phyloP scores from a whole-genome alignment of 2,329 filamentous ascomycete genomes.

The Rutstroemia sp. region DNA sequence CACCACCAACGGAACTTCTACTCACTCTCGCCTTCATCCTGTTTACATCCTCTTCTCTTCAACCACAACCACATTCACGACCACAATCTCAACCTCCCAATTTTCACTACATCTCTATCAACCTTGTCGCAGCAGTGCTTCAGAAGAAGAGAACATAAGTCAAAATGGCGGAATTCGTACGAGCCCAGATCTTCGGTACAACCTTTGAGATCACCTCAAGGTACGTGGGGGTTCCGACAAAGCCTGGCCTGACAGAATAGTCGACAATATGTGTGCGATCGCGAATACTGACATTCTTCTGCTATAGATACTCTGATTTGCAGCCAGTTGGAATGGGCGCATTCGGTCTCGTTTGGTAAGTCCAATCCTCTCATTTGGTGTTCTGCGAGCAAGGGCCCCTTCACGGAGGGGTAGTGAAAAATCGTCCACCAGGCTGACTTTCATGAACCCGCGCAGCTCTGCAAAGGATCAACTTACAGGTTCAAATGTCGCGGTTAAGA shows the following conservation, averaged over 20 bases:
- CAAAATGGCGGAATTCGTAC: constrained; percentile 97
- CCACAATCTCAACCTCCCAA: too few relatives aligned
- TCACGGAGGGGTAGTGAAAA: constrained; percentile 2
- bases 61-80: too few relatives aligned
- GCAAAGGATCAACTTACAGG: constrained; percentile 95
- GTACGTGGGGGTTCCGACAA: constrained; percentile 41
- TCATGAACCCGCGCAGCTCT: constrained; percentile 53
- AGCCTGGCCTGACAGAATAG: background rate
- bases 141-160: background rate
- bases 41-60: too few relatives aligned
- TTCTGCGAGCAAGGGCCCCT: background rate
- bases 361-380: constrained; percentile 8
- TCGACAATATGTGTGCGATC: constrained; percentile 13
- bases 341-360: constrained; percentile 95
- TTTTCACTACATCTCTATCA: background rate
- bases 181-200: constrained; percentile 98
- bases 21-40: too few relatives aligned
- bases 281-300: constrained; percentile 14
- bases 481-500: constrained; percentile 97
- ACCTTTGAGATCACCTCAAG: constrained; percentile 99
- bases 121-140: constrained; percentile 8
- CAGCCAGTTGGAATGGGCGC: constrained; percentile 99
- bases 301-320: constrained; percentile 88
- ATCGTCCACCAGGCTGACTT: constrained; percentile 13
- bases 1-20: too few relatives aligned